Evolutionary conservation across 1,284 basidiomycete genomes (phyloP), one percentile per base, ranked within the genome.

Genomic region (Blastosporella zonata): DNA sequence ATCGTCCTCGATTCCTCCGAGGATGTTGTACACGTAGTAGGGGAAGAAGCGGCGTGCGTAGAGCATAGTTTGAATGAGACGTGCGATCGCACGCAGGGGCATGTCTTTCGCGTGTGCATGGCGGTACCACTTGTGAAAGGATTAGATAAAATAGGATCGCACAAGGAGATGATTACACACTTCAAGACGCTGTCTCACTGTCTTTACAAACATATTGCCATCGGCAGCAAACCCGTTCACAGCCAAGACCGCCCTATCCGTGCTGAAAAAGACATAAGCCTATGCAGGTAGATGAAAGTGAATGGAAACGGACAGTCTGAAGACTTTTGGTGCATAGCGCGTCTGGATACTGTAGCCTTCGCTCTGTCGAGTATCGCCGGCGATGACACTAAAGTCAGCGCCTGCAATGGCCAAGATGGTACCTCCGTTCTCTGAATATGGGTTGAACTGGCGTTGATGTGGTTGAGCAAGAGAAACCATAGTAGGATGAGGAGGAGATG

Each of bases 151-250:
- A 7, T 29, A 15, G 33, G 25, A 47, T 43, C 46, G 36, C 40
- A 54, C 31, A 28, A 55, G 20, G 27, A 35, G 22, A 9, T 8
- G 13, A 27, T 49, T 15, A 66, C 74, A 47, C 49, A 94, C 93
- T 77, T 97, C 94, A 7, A 97, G 75, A 59, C 92, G 79, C 68
- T 97, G 93, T 68, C 90, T 90, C 47, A 97, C 87, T 63, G 87
- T 85, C 80, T 96, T 96, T 60, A 97, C 90, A 63, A 97, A 93
- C 80, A 91, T 91, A 64, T 93, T 94, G 25, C 92, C 93, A 67
- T 97, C 94, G 39, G 93, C 94, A 21, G 93, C 90, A 64, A 97
- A 97, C 3, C 94, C 94, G 62, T 95, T 96, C 29, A 95, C 92
- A 25, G 94, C 93, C 34, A 97, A 76, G 6, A 94, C 90, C 20